Evolutionary conservation across 2,329 filamentous ascomycete genomes (phyloP), one percentile per base, ranked within the genome.

Genomic region (Aspergillus caelatus): DNA sequence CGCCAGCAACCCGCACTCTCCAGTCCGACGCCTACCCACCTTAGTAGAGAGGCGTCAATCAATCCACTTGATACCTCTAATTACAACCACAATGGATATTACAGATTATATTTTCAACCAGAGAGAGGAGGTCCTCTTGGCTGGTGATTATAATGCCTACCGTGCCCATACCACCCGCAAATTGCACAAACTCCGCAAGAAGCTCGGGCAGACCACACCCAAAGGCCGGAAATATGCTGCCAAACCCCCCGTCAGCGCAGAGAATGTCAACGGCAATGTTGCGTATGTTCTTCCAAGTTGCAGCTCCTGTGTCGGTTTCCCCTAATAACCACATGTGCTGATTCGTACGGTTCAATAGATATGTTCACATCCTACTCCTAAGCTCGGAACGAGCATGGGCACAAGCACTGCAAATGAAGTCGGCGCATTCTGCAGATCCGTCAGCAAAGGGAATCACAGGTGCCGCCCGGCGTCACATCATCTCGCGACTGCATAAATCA

Each of bases 331-430:
- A 53, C 26, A 23, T 41, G 9, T n/a, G 23, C 61, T 55, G 30
- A 58, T 36, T 26, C 7, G 26, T 34, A 16, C 46, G 43, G 43
- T 16, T 45, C 56, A 46, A 53, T 70, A 96, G 92, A 78, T 92
- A 89, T 79, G 86, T 89, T 56, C 85, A 91, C 69, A 84, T 97
- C n/a, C 84, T 94, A 36, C 85, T 99, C 62, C 88, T 97, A 73
- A 91, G 89, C 45, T 89, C 94, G 65, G 95, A 99, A 81, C 88
- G 95, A 67, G 92, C 94, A 58, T 98, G 93, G 92, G 94, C 95
- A 43, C 90, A 97, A 78, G 94, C 94, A 62, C 96, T 98, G 93
- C 89, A 91, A 75, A 93, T 97, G 85, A 97, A 96, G 79, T 87
- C 92, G 4, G 83, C 88, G 23, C 92, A 96, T 75, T 87, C 91